These are phyloP conservation scores for Phytopythium litorale DNA, from an alignment of 352 stramenopile genomes.

Conservation along the genomic window DNA sequence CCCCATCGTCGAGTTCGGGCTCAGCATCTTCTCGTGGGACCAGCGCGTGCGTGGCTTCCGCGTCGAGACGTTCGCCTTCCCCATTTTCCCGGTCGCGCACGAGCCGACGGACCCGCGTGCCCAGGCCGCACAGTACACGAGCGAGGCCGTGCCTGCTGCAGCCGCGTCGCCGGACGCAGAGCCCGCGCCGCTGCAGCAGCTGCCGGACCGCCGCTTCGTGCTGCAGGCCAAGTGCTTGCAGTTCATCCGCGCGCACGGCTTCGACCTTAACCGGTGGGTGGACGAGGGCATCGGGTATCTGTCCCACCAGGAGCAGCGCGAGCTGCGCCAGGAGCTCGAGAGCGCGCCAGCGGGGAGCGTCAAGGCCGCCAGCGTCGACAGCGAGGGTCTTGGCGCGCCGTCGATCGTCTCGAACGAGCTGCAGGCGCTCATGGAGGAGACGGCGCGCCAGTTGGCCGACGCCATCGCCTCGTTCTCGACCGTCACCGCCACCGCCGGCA, in stretches of 20 bases:
- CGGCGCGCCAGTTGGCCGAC: background rate
- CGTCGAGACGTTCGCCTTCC: conserved; percentile 70
- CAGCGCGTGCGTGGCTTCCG: conserved; percentile 30
- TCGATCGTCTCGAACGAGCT: conserved; percentile 2
- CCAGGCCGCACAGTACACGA: background rate
- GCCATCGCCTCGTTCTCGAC: background rate
- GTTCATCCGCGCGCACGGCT: conserved; percentile 73
- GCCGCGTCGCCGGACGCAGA: background rate
- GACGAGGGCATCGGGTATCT: conserved; percentile 69
- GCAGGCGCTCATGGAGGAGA: conserved; percentile 2
- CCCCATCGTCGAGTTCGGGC: conserved; percentile 68
- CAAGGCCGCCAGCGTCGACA: conserved; percentile 13
- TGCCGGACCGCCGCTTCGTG: conserved; percentile 56
- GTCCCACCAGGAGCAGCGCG: conserved; percentile 51
- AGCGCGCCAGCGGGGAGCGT: conserved; percentile 7
- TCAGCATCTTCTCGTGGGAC: conserved; percentile 70
- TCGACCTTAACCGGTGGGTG: conserved; percentile 77
- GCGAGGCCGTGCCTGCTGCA: conserved; percentile 2
- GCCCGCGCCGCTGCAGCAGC: conserved; percentile 3
- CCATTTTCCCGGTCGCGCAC: conserved; percentile 59
- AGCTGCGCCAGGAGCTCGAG: conserved; percentile 21
- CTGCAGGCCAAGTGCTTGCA: conserved; percentile 71
- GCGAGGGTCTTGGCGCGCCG: conserved; percentile 16
- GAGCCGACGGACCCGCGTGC: conserved; percentile 11
- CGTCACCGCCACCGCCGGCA: background rate